Base-by-base conservation (phyloP, 176 grass and related monocot genomes). In the Pharus latifolius region DNA sequence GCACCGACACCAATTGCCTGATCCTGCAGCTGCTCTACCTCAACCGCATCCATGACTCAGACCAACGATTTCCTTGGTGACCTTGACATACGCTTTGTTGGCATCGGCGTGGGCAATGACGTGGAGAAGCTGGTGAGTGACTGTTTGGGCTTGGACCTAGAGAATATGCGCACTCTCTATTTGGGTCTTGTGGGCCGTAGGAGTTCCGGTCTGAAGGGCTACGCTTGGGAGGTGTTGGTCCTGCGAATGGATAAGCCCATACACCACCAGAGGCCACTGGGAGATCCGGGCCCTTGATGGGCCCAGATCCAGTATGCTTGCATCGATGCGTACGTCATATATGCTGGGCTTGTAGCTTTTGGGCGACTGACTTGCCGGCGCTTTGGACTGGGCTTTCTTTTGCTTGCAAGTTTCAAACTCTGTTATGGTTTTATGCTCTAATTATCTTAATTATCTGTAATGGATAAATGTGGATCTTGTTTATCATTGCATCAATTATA, bases 301-400 rank as follows among this genome's bases (percentile, higher is more conserved):
- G 63, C 26, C 1, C 84, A 88, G 47, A 57, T 88, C 60, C 26
- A 57, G 47, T 88, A 92, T 15, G 84, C 81, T 13, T 82, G 88
- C 8, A 67, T 88, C 5, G 88, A 92, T 26, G 80, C 84, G 3
- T 91, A 78, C 44, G 66, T 91, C 88, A 5, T 91, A 70, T 65
- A 84, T 63, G 76, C 74, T 87, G 15, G 84, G 84, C 58, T 49
- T 57, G 72, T 40, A 40, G 34, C 18, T 82, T 53, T 52, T 78
- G 14, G 37, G 7, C 28, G n/a, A 64, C 57, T 64, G 38, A 76
- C 43, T 2, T 10, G 10, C 43, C 2, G 43, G 43, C 2, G 43
- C 13, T 10, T 46, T 4, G 35, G 35, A 5, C 9, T 38, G 35
- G 35, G 43, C 13, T 46, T 46, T 10, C 10, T 46, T 2, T 38